phyloP scores from a whole-genome alignment of 2,329 filamentous ascomycete genomes.

The Penicillium glabrum region DNA sequence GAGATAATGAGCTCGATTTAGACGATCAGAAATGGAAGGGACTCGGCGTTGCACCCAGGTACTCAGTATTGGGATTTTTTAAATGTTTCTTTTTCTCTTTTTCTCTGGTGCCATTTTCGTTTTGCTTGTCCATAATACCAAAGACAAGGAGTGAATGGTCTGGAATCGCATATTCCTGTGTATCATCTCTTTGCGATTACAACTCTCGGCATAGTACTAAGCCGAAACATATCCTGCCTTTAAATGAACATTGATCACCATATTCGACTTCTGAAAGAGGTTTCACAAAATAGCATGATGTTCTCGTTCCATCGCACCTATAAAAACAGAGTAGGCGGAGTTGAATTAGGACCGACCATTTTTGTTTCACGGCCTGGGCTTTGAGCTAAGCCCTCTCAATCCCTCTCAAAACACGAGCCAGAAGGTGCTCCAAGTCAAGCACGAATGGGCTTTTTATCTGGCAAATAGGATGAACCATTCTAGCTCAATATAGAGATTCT shows the following conservation, averaged over 20 bases:
- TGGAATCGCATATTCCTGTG: background rate
- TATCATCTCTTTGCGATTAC: background rate
- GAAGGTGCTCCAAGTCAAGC: too few species aligned
- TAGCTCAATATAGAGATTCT: too few species aligned
- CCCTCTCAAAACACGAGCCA: too few species aligned
- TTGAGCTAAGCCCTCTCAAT: background rate
- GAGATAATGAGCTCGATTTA: conserved; percentile 29
- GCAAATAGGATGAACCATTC: too few species aligned
- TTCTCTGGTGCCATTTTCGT: conserved; percentile 2
- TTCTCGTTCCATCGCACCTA: background rate
- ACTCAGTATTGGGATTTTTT: conserved; percentile 13
- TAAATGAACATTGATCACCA: conserved; percentile 29
- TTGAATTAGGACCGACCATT: background rate
- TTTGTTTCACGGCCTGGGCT: background rate
- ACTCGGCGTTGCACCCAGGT: conserved; percentile 31
- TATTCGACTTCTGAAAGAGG: background rate
- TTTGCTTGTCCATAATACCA: background rate
- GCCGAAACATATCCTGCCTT: background rate
- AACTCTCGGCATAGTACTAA: background rate
- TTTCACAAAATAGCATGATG: background rate
- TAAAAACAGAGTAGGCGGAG: background rate
- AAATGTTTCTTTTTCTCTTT: conserved; percentile 8
- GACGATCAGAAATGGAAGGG: conserved; percentile 28
- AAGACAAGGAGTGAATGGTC: background rate
- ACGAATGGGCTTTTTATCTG: too few species aligned